These are phyloP conservation scores for Saprolegnia diclina DNA, from an alignment of 352 stramenopile genomes.

Conservation along the genomic window DNA sequence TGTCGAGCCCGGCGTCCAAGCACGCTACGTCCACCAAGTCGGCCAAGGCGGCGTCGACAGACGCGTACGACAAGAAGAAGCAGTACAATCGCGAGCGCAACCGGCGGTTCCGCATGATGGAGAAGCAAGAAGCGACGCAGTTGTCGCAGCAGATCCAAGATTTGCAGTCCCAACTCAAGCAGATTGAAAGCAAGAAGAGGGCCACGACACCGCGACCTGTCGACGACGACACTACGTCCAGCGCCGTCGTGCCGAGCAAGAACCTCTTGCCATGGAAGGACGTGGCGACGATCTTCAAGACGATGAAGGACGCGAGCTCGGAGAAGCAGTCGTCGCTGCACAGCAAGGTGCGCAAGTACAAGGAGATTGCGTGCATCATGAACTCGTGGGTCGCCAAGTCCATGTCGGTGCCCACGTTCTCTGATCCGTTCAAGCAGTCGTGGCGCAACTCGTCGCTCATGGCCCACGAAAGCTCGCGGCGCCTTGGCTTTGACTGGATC, in stretches of 20 bases:
- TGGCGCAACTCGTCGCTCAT: slow-evolving; percentile 24
- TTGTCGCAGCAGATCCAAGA: slow-evolving; percentile 7
- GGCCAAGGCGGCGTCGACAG: background rate
- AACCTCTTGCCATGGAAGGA: slow-evolving; percentile 24
- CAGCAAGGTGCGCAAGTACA: slow-evolving; percentile 18
- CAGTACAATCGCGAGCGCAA: slow-evolving; percentile 22
- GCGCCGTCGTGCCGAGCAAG: background rate
- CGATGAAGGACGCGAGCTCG: slow-evolving; percentile 9
- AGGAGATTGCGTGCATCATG: slow-evolving; percentile 16
- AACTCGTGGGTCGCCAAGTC: slow-evolving; percentile 20
- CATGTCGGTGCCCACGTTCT: slow-evolving; percentile 6
- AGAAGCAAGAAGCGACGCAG: slow-evolving; percentile 10
- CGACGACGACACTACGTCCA: background rate
- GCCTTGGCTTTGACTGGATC: slow-evolving; percentile 25
- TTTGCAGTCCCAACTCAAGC: slow-evolving; percentile 10
- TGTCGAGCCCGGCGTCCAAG: background rate
- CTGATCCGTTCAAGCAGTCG: slow-evolving; percentile 22
- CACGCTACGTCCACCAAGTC: background rate
- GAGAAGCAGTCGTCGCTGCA: background rate
- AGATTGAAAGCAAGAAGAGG: background rate
- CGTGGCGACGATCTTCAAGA: slow-evolving; percentile 11
- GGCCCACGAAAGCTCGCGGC: slow-evolving; percentile 20
- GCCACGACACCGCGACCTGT: background rate
- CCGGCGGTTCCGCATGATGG: slow-evolving; percentile 3
- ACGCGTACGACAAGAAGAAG: slow-evolving; percentile 26